Percentiles rank a stretch among this genome's conserved stretches.
These are phyloP conservation scores for Apiospora saccharicola DNA, from an alignment of 2,329 filamentous ascomycete species.

Conservation along the genomic window DNA sequence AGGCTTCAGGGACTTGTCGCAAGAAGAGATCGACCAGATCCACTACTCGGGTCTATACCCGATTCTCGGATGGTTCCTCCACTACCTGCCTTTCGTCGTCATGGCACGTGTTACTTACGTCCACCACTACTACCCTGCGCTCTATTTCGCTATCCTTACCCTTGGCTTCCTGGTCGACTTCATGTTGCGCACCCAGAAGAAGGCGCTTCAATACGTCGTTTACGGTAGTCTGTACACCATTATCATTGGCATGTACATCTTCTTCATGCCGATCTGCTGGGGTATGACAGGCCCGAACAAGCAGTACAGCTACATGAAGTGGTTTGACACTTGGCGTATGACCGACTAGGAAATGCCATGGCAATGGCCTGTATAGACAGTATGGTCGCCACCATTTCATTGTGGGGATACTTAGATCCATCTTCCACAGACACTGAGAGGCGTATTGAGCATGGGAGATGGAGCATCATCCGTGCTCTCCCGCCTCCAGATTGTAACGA, in stretches of 20 bases:
- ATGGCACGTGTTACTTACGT: constrained; percentile 99
- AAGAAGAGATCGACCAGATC: constrained; percentile 87
- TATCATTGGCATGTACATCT: constrained; percentile 83
- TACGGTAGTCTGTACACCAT: constrained; percentile 77
- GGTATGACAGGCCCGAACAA: constrained; percentile 88
- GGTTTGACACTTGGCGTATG: constrained; percentile 88
- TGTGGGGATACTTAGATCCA: background rate
- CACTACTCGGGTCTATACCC: constrained; percentile 95
- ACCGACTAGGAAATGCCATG: constrained; percentile 60
- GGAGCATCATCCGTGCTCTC: background rate
- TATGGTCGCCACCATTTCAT: background rate
- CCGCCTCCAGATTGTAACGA: constrained; percentile 2
- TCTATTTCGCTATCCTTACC: constrained; percentile 94
- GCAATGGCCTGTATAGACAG: background rate
- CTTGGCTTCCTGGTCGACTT: constrained; percentile 91
- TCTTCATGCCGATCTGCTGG: constrained; percentile 94
- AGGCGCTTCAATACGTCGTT: constrained; percentile 69
- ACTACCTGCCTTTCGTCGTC: constrained; percentile 93
- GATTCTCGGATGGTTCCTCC: constrained; percentile 90
- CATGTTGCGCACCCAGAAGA: constrained; percentile 72
- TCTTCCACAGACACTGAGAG: background rate
- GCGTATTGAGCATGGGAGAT: background rate
- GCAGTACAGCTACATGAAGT: constrained; percentile 92
- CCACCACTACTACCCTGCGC: constrained; percentile 97
- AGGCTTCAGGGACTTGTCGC: constrained; percentile 83